phyloP scores from a whole-genome alignment of 2,329 filamentous ascomycete species.

The Aureobasidium musti region DNA sequence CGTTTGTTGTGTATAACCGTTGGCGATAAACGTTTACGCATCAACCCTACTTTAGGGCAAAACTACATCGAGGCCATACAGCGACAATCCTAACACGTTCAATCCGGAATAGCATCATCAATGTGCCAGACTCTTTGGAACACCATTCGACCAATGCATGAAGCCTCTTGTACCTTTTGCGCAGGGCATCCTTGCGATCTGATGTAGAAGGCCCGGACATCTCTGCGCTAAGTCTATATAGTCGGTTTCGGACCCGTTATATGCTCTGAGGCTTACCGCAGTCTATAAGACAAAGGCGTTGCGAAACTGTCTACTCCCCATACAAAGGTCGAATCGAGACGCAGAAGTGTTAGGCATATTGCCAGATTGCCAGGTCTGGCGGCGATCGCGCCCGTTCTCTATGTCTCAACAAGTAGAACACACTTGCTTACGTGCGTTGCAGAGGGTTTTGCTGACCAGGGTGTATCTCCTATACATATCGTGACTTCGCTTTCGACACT shows the following conservation, averaged over 20 bases:
- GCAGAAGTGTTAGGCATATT: neutral
- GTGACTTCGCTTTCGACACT: no score
- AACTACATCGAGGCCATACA: neutral
- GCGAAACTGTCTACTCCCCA: neutral
- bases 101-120: no score
- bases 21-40: neutral
- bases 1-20: constrained; percentile 5
- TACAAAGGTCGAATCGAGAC: neutral
- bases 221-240: neutral
- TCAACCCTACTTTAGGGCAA: neutral
- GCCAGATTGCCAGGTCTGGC: neutral
- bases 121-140: no score
- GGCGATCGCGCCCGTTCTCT: neutral
- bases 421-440: neutral
- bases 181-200: no score
- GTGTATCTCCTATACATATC: neutral
- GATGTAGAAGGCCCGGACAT: neutral
- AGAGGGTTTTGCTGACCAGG: neutral
- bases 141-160: no score
- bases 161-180: neutral
- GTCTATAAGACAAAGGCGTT: neutral
- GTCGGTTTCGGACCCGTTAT: neutral
- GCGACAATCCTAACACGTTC: neutral
- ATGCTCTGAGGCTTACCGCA: neutral
- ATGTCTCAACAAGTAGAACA: constrained; percentile 2